phyloP scores from a whole-genome alignment of 2,329 filamentous ascomycete species.

The Talaromyces sp. region DNA sequence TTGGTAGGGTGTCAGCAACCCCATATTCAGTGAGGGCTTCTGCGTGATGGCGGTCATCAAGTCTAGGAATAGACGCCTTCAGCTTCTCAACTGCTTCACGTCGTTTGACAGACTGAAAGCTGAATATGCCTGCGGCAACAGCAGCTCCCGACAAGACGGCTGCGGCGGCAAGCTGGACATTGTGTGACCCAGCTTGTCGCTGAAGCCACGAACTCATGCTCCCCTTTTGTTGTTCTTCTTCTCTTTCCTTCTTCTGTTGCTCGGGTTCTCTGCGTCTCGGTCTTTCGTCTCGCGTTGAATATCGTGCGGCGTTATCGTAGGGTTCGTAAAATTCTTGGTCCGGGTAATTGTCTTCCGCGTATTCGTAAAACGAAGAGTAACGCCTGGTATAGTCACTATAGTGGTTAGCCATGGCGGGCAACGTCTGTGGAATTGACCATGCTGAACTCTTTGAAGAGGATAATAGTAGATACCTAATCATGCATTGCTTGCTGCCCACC shows the following conservation, averaged over 20 bases:
- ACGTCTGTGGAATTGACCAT: constrained; percentile 1
- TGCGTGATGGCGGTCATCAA: constrained; percentile 47
- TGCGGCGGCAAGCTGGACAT: constrained; percentile 37
- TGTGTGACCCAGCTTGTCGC: constrained; percentile 35
- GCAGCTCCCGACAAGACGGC: constrained; percentile 40
- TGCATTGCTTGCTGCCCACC: constrained; percentile 2
- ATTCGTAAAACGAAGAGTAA: not conserved
- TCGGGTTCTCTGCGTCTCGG: not conserved
- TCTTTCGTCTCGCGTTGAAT: not conserved
- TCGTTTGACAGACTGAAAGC: constrained; percentile 51
- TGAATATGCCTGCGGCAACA: constrained; percentile 49
- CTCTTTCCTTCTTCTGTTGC: not conserved
- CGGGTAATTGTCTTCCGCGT: constrained; percentile 3
- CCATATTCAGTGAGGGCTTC: constrained; percentile 51
- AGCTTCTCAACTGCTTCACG: constrained; percentile 52
- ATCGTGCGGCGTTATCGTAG: not conserved
- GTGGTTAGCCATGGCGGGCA: constrained; percentile 6
- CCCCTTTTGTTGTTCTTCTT: constrained; percentile 1
- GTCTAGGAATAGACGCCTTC: constrained; percentile 57
- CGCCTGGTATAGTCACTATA: too few relatives aligned
- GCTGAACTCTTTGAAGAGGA: not conserved
- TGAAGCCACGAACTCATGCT: constrained; percentile 42
- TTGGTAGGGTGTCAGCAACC: constrained; percentile 24
- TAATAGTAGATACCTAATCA: not conserved
- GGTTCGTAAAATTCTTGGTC: constrained; percentile 7